A percentile compares a stretch with the other conserved stretches of the same genome.
These are phyloP conservation scores for Cladosporium sp. DNA, from an alignment of 2,329 filamentous ascomycete genomes.

Conservation along the genomic window DNA sequence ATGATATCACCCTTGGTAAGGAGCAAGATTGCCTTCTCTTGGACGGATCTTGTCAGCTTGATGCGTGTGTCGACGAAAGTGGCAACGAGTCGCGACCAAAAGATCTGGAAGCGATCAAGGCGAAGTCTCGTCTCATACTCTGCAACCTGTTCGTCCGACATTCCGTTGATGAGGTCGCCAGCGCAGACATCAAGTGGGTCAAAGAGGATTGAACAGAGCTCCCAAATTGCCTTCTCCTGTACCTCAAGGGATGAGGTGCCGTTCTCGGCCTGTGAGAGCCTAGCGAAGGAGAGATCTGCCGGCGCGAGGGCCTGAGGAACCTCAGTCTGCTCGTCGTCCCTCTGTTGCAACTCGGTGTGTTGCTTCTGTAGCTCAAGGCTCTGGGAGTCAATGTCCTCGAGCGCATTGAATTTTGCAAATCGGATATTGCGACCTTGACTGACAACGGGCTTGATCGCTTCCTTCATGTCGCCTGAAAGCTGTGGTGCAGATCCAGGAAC, in stretches of 20 bases:
- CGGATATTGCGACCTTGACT: conserved; percentile 66
- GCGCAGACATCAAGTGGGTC: conserved; percentile 57
- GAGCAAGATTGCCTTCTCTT: conserved; percentile 81
- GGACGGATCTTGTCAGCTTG: conserved; percentile 62
- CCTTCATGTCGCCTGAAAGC: conserved; percentile 53
- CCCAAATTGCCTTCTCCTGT: conserved; percentile 79
- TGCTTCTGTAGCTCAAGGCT: conserved; percentile 29
- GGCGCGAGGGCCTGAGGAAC: conserved; percentile 62
- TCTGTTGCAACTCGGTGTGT: conserved; percentile 11
- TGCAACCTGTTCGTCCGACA: conserved; percentile 47
- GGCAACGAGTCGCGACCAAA: conserved; percentile 56
- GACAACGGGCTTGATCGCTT: conserved; percentile 60
- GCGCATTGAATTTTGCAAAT: conserved; percentile 63
- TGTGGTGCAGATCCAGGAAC: conserved; percentile 48
- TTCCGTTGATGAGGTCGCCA: conserved; percentile 37
- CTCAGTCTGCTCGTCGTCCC: conserved; percentile 34
- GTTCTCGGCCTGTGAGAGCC: conserved; percentile 46
- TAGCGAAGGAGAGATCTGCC: conserved; percentile 51
- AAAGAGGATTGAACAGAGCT: conserved; percentile 83
- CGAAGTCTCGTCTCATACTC: conserved; percentile 43
- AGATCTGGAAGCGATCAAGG: conserved; percentile 67
- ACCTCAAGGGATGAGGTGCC: conserved; percentile 31
- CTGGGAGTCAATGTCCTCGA: conserved; percentile 41
- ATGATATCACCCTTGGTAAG: conserved; percentile 77
- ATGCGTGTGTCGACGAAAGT: conserved; percentile 48